Percentiles rank a stretch among this genome's conserved stretches.
These are phyloP conservation scores for Vitis labrusca DNA, from an alignment of 164 flowering plant genomes.

Conservation along the genomic window DNA sequence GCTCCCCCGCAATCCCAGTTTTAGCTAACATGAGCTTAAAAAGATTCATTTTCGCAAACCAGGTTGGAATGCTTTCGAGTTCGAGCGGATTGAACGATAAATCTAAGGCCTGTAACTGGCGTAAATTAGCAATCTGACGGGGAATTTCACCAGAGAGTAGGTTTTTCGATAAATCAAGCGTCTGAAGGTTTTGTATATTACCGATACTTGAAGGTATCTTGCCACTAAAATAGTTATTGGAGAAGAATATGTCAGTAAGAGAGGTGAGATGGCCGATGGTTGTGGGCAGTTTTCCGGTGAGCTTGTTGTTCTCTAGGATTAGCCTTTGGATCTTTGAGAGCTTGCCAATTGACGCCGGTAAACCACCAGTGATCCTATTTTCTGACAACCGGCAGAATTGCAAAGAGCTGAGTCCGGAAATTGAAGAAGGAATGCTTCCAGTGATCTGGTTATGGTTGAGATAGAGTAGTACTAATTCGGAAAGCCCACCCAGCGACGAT, in stretches of 20 bases:
- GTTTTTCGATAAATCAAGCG: conserved; percentile 58
- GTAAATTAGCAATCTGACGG: conserved; percentile 31
- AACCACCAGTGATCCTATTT: conserved; percentile 48
- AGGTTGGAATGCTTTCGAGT: conserved; percentile 39
- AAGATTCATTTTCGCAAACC: conserved; percentile 38
- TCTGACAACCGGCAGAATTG: conserved; percentile 41
- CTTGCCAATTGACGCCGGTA: conserved; percentile 53
- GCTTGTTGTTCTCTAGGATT: conserved; percentile 53
- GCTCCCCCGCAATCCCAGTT: conserved; percentile 56
- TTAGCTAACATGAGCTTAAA: conserved; percentile 45
- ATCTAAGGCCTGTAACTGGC: conserved; percentile 44
- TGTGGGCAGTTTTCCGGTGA: conserved; percentile 51
- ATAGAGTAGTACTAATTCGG: conserved; percentile 27
- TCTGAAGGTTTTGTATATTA: conserved; percentile 38
- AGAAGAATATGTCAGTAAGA: conserved; percentile 45
- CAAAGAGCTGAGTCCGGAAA: conserved; percentile 36
- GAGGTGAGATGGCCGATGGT: conserved; percentile 45
- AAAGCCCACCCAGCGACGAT: conserved; percentile 41
- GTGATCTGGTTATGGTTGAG: conserved; percentile 49
- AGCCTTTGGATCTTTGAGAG: conserved; percentile 44
- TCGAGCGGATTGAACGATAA: conserved; percentile 63
- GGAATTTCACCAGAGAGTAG: conserved; percentile 55
- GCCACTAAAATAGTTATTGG: conserved; percentile 55
- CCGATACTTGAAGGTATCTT: conserved; percentile 60
- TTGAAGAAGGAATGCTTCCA: conserved; percentile 53